Evolutionary conservation across 768 basidiomycete genomes (phyloP).

Genomic region (Basidioascus undulatus): DNA sequence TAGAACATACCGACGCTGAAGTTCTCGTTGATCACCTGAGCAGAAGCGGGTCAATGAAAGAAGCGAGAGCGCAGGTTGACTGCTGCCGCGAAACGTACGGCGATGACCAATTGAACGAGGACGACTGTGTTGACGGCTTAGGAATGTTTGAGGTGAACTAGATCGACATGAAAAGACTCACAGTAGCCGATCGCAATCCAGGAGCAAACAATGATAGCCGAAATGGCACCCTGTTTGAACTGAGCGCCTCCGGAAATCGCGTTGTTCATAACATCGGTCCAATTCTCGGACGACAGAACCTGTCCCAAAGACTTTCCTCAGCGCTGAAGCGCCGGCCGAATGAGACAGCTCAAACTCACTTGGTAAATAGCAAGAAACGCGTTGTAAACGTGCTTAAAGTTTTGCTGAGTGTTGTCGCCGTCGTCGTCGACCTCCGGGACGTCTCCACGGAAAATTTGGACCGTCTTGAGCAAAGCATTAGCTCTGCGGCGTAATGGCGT

Average conservation of each 20-base stretch:
- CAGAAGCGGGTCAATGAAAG: too few species aligned
- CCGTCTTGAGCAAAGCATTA: slow-evolving; percentile 16
- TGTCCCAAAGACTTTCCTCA: slow-evolving; percentile 17
- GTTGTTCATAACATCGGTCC: slow-evolving; percentile 50
- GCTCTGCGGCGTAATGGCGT: not conserved
- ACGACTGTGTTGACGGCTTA: slow-evolving; percentile 56
- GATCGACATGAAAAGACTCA: slow-evolving; percentile 25
- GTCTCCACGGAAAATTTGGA: slow-evolving; percentile 72
- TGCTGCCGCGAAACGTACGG: too few species aligned
- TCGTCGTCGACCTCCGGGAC: slow-evolving; percentile 23
- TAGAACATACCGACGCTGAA: slow-evolving; percentile 80
- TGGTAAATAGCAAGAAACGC: slow-evolving; percentile 64
- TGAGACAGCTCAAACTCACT: slow-evolving; percentile 9
- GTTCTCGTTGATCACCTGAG: slow-evolving; percentile 30
- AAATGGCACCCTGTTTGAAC: slow-evolving; percentile 43
- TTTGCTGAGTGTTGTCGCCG: slow-evolving; percentile 24
- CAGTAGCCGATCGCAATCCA: slow-evolving; percentile 90
- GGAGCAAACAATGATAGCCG: slow-evolving; percentile 42
- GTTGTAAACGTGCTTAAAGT: slow-evolving; percentile 62
- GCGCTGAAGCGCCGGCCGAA: not conserved
- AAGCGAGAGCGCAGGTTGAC: too few species aligned
- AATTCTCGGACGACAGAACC: slow-evolving; percentile 81
- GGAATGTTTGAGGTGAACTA: too few species aligned
- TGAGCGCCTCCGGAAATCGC: slow-evolving; percentile 34
- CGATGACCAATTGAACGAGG: slow-evolving; percentile 84